A percentile compares a stretch with the other conserved stretches of the same genome.
These are phyloP conservation scores for Ophiobolus disseminans DNA, from an alignment of 2,329 filamentous ascomycete species.

Conservation along the genomic window DNA sequence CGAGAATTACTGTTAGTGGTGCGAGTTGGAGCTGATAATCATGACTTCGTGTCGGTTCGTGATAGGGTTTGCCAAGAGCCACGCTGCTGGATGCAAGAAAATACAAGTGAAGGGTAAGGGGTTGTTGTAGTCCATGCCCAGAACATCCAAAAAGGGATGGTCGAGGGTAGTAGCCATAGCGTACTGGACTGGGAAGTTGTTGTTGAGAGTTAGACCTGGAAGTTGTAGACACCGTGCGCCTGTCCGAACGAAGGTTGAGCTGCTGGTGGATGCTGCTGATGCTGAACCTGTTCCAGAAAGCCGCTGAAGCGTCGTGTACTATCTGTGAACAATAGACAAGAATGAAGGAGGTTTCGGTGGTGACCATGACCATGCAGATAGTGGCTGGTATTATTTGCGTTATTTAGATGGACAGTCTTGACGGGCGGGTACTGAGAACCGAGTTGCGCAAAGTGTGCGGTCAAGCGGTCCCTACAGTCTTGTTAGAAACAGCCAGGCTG, in stretches of 20 bases:
- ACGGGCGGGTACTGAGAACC: slow-evolving; percentile 19
- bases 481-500: slow-evolving; percentile 37
- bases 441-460: slow-evolving; percentile 21
- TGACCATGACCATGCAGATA: slow-evolving; percentile 31
- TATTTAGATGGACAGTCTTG: slow-evolving; percentile 14
- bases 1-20: too few relatives aligned
- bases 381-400: slow-evolving; percentile 15
- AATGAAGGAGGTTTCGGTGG: slow-evolving; percentile 44
- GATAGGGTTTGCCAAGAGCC: slow-evolving; percentile 29
- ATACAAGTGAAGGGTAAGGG: slow-evolving; percentile 36
- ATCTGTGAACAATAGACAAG: slow-evolving; percentile 49
- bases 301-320: slow-evolving; percentile 39
- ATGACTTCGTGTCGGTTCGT: slow-evolving; percentile 49
- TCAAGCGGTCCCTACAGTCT: slow-evolving; percentile 29
- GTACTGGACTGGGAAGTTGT: background rate
- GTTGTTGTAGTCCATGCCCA: too few relatives aligned
- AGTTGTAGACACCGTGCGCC: slow-evolving; percentile 35
- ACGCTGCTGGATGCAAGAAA: slow-evolving; percentile 44
- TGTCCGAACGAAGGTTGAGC: slow-evolving; percentile 30
- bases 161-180: too few relatives aligned
- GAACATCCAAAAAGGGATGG: slow-evolving; percentile 6
- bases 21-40: slow-evolving; percentile 32
- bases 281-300: slow-evolving; percentile 33
- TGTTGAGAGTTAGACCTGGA: slow-evolving; percentile 24
- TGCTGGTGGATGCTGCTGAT: slow-evolving; percentile 23